Conservation (phyloP, 129 eudicot species). For the Heracleum sosnowskyi region DNA sequence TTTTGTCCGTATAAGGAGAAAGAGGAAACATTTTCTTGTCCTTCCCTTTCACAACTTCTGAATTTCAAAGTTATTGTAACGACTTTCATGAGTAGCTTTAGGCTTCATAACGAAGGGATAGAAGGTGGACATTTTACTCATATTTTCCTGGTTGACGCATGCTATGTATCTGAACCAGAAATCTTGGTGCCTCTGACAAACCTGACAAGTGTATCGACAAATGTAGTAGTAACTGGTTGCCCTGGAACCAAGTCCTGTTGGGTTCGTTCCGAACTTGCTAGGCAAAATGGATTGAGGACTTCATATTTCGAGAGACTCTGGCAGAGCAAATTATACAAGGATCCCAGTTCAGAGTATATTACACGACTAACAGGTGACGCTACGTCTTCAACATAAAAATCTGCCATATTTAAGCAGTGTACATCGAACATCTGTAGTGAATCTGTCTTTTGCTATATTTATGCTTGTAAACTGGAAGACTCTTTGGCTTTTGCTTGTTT, state of each 20-base stretch:
- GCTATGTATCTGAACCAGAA: constrained; percentile 24
- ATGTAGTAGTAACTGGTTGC: constrained; percentile 19
- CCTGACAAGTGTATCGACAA: constrained; percentile 13
- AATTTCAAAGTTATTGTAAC: constrained; percentile 21
- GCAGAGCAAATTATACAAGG: neutral
- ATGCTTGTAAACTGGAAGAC: neutral
- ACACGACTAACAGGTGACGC: neutral
- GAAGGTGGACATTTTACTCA: constrained; percentile 28
- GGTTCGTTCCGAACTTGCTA: constrained; percentile 21
- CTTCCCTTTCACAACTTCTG: constrained; percentile 11
- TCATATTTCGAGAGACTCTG: constrained; percentile 29
- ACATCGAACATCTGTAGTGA: neutral
- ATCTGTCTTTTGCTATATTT: neutral
- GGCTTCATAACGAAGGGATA: constrained; percentile 21
- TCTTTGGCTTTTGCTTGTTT: neutral
- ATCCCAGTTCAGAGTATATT: constrained; percentile 9
- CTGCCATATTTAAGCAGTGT: neutral
- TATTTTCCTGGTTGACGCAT: constrained; percentile 28
- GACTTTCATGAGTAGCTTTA: constrained; percentile 24
- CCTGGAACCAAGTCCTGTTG: constrained; percentile 9
- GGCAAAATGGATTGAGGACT: constrained; percentile 20
- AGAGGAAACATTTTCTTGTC: constrained; percentile 21
- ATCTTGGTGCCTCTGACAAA: constrained; percentile 23
- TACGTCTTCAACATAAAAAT: neutral
- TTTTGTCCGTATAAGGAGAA: constrained; percentile 14